These are phyloP conservation scores for Cenchrus americanus DNA, from an alignment of 176 grass and related monocot genomes.

Conservation along the genomic window DNA sequence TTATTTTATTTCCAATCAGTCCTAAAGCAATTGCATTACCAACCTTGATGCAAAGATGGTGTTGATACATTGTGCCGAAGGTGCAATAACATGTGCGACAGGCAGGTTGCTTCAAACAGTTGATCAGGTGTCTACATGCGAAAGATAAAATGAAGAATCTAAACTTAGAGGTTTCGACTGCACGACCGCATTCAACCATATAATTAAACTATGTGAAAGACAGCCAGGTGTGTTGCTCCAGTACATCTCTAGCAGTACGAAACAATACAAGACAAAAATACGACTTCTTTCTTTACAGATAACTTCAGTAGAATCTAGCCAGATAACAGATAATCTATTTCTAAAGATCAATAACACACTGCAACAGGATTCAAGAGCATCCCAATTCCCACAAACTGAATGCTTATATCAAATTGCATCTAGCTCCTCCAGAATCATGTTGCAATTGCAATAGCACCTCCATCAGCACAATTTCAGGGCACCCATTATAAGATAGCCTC, in stretches of 20 bases:
- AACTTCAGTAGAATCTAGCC: neutral
- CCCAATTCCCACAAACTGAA: neutral
- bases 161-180: neutral
- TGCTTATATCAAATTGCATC: neutral
- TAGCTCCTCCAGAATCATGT: neutral
- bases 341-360: neutral
- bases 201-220: conserved; percentile 10
- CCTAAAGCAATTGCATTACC: too few relatives aligned
- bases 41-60: too few relatives aligned
- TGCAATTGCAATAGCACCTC: neutral
- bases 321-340: neutral
- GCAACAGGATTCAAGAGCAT: neutral
- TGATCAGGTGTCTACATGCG: neutral
- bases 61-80: neutral
- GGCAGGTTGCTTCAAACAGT: neutral
- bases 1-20: too few relatives aligned
- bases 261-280: neutral
- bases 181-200: neutral
- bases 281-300: neutral
- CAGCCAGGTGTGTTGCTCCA: neutral
- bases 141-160: neutral
- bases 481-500: neutral
- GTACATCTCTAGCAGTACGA: neutral
- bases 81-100: conserved; percentile 10
- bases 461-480: neutral